phyloP scores from a whole-genome alignment of 2,329 filamentous ascomycete genomes.

The Harringtonia aguacate region DNA sequence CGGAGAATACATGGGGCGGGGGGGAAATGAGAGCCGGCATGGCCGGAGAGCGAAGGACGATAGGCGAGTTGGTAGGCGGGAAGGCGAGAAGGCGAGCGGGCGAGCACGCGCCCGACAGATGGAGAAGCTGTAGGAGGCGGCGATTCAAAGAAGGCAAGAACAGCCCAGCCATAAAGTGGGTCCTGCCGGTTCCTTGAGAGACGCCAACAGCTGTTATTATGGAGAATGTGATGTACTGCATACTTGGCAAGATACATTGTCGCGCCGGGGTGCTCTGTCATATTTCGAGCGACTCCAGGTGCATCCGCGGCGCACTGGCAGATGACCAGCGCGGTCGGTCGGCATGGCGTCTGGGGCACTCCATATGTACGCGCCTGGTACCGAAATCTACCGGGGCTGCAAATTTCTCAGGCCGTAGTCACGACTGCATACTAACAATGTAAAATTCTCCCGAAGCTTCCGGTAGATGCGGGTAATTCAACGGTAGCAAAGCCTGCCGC shows the following conservation, averaged over 20 bases:
- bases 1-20: neutral
- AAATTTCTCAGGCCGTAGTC: no score
- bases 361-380: no score
- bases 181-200: neutral
- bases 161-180: neutral
- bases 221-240: neutral
- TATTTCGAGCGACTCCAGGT: no score
- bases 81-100: neutral
- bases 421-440: neutral
- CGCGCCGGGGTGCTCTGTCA: no score
- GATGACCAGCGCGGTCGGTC: no score
- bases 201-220: neutral
- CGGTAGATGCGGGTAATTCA: neutral
- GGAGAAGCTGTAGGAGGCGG: neutral
- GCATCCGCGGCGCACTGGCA: no score
- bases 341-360: no score
- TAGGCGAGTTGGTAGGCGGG: neutral
- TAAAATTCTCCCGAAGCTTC: neutral
- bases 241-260: no score
- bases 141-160: neutral
- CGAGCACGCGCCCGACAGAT: neutral
- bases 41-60: slow-evolving; percentile 1
- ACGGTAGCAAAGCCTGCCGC: no score
- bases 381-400: no score
- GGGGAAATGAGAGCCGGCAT: neutral